Evolutionary conservation across 2,329 filamentous ascomycete genomes (phyloP).

Genomic region (Grosmannia clavigera): DNA sequence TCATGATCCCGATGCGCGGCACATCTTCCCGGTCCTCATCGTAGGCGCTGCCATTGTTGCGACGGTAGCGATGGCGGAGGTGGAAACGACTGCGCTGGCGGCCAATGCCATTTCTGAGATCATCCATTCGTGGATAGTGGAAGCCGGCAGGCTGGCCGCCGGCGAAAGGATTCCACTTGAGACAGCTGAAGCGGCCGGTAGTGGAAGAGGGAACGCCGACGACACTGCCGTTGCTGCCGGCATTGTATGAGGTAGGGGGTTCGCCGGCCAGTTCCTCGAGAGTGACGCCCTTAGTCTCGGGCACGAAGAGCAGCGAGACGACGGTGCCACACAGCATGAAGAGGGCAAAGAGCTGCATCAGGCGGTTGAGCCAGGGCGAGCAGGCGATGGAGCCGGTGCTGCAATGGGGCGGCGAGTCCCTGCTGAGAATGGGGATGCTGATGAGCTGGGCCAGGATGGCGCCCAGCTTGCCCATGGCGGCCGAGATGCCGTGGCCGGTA

Average conservation of each 20-base stretch:
- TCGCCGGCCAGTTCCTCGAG: slow-evolving; percentile 61
- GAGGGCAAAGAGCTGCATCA: slow-evolving; percentile 66
- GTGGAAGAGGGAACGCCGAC: slow-evolving; percentile 19
- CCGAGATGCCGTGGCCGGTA: slow-evolving; percentile 52
- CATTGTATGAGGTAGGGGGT: slow-evolving; percentile 44
- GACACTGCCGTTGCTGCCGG: slow-evolving; percentile 38
- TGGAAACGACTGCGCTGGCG: slow-evolving; percentile 16
- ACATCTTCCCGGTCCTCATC: slow-evolving; percentile 33
- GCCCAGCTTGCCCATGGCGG: slow-evolving; percentile 54
- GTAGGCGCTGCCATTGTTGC: slow-evolving; percentile 32
- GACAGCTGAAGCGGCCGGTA: background rate
- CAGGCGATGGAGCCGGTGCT: slow-evolving; percentile 21
- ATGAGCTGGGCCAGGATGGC: slow-evolving; percentile 56
- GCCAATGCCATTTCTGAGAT: slow-evolving; percentile 14
- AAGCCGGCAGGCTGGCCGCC: slow-evolving; percentile 42
- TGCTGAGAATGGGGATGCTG: slow-evolving; percentile 48
- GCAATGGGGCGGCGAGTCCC: slow-evolving; percentile 38
- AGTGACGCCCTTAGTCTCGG: slow-evolving; percentile 63
- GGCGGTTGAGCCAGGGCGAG: slow-evolving; percentile 52
- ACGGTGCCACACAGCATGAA: slow-evolving; percentile 68
- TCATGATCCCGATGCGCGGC: slow-evolving; percentile 29
- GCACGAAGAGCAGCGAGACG: slow-evolving; percentile 53
- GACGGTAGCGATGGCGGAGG: slow-evolving; percentile 24
- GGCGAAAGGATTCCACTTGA: slow-evolving; percentile 32
- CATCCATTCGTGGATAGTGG: slow-evolving; percentile 25